Evolutionary conservation across 1,284 basidiomycete species (phyloP).

Genomic region (Mycena sp.): DNA sequence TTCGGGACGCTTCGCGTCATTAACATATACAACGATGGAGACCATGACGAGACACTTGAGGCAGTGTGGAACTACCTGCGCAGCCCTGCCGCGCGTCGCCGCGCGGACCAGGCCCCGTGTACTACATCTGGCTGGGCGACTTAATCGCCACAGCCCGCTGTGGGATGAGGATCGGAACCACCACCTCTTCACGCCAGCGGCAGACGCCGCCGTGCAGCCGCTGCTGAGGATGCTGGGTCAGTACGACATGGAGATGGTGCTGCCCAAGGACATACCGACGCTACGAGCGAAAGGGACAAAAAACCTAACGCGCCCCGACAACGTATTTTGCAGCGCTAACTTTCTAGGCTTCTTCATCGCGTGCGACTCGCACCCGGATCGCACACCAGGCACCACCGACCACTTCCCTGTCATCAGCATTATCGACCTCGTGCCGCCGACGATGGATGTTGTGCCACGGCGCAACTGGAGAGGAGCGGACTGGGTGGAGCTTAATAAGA

Average conservation of each 20-base stretch:
- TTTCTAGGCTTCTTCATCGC: background rate
- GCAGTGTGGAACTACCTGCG: background rate
- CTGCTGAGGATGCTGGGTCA: conserved; percentile 34
- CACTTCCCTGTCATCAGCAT: conserved; percentile 6
- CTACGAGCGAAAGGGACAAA: conserved; percentile 32
- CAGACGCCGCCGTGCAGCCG: background rate
- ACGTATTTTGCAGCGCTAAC: conserved; percentile 39
- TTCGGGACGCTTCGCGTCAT: conserved; percentile 14
- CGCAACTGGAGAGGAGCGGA: conserved; percentile 22
- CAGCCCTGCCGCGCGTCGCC: background rate
- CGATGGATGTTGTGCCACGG: too few species aligned
- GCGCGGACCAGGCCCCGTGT: conserved; percentile 13
- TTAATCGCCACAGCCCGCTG: conserved; percentile 39
- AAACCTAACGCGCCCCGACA: conserved; percentile 45
- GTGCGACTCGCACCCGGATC: background rate
- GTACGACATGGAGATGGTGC: conserved; percentile 35
- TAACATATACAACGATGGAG: conserved; percentile 29
- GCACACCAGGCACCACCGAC: background rate
- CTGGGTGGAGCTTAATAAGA: conserved; percentile 2
- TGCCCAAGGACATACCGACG: conserved; percentile 38
- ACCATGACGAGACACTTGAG: conserved; percentile 10
- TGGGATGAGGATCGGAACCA: conserved; percentile 46
- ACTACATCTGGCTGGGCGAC: conserved; percentile 45
- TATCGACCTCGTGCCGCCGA: background rate
- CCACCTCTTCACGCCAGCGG: conserved; percentile 42